These are phyloP conservation scores for Ceratocystis lukuohia DNA, from an alignment of 2,329 filamentous ascomycete species.

Conservation along the genomic window DNA sequence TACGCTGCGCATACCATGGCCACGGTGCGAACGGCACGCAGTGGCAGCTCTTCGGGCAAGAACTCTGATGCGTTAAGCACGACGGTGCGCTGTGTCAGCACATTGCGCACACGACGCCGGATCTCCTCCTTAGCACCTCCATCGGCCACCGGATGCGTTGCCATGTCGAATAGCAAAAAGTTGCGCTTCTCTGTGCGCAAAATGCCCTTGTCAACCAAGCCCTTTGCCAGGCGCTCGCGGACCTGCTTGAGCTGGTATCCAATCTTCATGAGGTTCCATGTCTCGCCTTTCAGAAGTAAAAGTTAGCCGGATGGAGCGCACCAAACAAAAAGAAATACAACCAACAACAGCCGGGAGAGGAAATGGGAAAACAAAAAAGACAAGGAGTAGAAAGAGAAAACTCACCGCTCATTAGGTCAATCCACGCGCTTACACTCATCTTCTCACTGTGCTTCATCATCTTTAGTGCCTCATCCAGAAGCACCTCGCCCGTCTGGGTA, in stretches of 20 bases:
- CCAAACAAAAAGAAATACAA: background rate
- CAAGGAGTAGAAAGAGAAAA: slow-evolving; percentile 18
- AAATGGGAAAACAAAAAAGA: background rate
- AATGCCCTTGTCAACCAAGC: slow-evolving; percentile 96
- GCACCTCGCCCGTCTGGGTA: slow-evolving; percentile 87
- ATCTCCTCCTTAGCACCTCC: slow-evolving; percentile 97
- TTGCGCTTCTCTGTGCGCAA: slow-evolving; percentile 97
- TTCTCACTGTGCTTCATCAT: slow-evolving; percentile 99
- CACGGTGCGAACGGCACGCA: slow-evolving; percentile 81
- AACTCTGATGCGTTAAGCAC: slow-evolving; percentile 78
- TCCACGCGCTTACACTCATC: slow-evolving; percentile 99
- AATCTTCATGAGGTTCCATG: slow-evolving; percentile 99
- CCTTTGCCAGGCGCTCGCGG: slow-evolving; percentile 90
- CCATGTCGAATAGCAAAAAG: slow-evolving; percentile 99
- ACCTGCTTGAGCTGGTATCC: slow-evolving; percentile 99
- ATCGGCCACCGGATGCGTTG: slow-evolving; percentile 92
- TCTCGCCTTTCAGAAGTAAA: slow-evolving; percentile 56
- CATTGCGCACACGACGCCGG: slow-evolving; percentile 75
- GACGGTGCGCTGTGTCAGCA: slow-evolving; percentile 86
- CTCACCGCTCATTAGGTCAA: slow-evolving; percentile 95
- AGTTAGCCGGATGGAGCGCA: background rate
- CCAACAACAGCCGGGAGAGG: background rate
- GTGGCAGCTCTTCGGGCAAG: slow-evolving; percentile 86
- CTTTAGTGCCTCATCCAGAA: slow-evolving; percentile 94
- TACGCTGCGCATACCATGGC: slow-evolving; percentile 97